Conservation (phyloP, 495 filamentous ascomycete genomes). For the Barbatosphaeria neglecta region DNA sequence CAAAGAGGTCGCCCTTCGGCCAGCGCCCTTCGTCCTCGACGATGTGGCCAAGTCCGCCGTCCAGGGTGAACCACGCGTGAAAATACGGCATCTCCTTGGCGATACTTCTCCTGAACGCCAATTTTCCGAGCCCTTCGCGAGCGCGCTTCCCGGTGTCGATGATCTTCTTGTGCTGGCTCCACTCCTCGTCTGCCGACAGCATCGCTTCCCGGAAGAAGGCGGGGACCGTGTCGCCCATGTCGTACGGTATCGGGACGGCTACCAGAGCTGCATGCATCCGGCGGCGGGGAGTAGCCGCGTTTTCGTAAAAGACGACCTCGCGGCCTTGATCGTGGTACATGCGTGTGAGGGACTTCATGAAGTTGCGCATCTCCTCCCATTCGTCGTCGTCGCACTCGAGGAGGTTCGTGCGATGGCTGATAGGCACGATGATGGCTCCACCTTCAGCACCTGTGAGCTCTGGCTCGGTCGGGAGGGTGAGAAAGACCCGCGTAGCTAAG, state of each 20-base stretch:
- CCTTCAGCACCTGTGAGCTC: slow-evolving; percentile 62
- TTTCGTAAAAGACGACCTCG: slow-evolving; percentile 95
- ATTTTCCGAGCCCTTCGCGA: slow-evolving; percentile 56
- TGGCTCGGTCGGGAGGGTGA: slow-evolving; percentile 82
- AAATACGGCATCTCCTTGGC: slow-evolving; percentile 99
- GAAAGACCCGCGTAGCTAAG: slow-evolving; percentile 72
- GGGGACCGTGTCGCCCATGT: slow-evolving; percentile 77
- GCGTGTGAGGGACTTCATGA: slow-evolving; percentile 92
- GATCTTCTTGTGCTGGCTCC: slow-evolving; percentile 88
- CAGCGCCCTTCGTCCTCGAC: slow-evolving; percentile 80
- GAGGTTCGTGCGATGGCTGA: slow-evolving; percentile 79
- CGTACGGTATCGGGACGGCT: slow-evolving; percentile 76
- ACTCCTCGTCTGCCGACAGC: slow-evolving; percentile 75
- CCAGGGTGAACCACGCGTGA: slow-evolving; percentile 89
- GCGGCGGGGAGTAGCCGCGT: slow-evolving; percentile 69
- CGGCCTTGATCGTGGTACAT: slow-evolving; percentile 86
- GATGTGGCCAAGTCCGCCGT: slow-evolving; percentile 86
- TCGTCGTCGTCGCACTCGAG: slow-evolving; percentile 97
- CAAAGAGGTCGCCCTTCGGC: slow-evolving; percentile 91
- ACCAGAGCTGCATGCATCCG: slow-evolving; percentile 79
- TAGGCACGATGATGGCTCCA: slow-evolving; percentile 78
- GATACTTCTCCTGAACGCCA: slow-evolving; percentile 69
- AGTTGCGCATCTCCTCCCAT: slow-evolving; percentile 98
- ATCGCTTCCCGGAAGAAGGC: slow-evolving; percentile 96
- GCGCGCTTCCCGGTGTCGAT: slow-evolving; percentile 75